Percentiles rank a stretch among this genome's conserved stretches.
Conservation (phyloP, 495 filamentous ascomycete genomes). For the Oidiodendron maius region DNA sequence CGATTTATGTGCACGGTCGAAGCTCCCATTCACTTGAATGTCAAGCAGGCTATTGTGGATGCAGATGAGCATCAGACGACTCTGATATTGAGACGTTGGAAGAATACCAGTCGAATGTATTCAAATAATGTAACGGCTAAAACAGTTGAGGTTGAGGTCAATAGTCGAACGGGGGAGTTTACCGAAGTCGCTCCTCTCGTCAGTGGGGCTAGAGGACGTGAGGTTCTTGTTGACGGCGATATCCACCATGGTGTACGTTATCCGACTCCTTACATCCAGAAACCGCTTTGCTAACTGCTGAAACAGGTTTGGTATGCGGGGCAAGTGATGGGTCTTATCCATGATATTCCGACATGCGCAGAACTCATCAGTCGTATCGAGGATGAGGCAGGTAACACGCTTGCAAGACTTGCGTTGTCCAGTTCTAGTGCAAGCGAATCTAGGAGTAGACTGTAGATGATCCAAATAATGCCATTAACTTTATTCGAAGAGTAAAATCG, state of each 20-base stretch:
- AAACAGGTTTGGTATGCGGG: slow-evolving; percentile 57
- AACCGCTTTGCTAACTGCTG: slow-evolving; percentile 11
- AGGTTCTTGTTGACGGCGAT: slow-evolving; percentile 92
- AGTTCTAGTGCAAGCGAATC: too few relatives aligned
- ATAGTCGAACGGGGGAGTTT: slow-evolving; percentile 85
- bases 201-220: slow-evolving; percentile 82
- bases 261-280: not conserved
- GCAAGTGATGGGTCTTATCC: slow-evolving; percentile 60
- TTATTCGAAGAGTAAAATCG: too few relatives aligned
- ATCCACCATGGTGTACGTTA: slow-evolving; percentile 76
- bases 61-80: slow-evolving; percentile 88
- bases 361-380: slow-evolving; percentile 51
- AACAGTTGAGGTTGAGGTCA: slow-evolving; percentile 74
- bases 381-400: too few relatives aligned
- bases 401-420: too few relatives aligned
- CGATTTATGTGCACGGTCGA: slow-evolving; percentile 92
- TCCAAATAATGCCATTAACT: too few relatives aligned
- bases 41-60: slow-evolving; percentile 88
- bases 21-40: slow-evolving; percentile 84
- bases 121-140: slow-evolving; percentile 81
- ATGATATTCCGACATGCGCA: slow-evolving; percentile 58
- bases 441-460: too few relatives aligned
- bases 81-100: slow-evolving; percentile 84
- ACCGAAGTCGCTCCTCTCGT: slow-evolving; percentile 84
- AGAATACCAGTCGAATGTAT: slow-evolving; percentile 87